Evolutionary conservation across 2,329 filamentous ascomycete species (phyloP).

Genomic region (Hypoxylon sp.): DNA sequence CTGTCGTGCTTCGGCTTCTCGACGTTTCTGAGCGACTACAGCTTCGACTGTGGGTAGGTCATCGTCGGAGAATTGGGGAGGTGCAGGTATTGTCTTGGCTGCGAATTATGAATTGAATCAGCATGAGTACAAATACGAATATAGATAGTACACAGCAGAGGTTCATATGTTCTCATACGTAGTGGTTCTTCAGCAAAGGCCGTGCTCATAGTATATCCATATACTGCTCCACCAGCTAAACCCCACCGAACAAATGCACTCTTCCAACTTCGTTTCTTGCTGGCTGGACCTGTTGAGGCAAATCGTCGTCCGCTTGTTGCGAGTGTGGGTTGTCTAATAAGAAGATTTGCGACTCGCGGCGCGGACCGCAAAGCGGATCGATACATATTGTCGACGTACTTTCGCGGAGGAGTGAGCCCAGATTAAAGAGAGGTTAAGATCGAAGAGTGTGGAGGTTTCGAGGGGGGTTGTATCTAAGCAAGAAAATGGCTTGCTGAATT

Average conservation of each 20-base stretch:
- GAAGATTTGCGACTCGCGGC: constrained; percentile 54
- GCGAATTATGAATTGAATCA: too few relatives aligned
- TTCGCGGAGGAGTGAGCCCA: background rate
- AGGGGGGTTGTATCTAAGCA: too few relatives aligned
- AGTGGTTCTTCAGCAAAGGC: constrained; percentile 84
- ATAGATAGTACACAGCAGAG: too few relatives aligned
- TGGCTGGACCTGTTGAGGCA: constrained; percentile 63
- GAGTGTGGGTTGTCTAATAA: constrained; percentile 53
- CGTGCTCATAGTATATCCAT: constrained; percentile 92
- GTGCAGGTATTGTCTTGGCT: constrained; percentile 50
- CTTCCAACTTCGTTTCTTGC: constrained; percentile 84
- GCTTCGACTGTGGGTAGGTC: constrained; percentile 72
- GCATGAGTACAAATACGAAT: background rate
- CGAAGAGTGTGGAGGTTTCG: background rate
- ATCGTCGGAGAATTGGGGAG: constrained; percentile 63
- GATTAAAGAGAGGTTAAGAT: constrained; percentile 6
- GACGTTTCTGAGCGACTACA: constrained; percentile 70
- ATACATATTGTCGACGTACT: constrained; percentile 55
- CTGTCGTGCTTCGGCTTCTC: constrained; percentile 51
- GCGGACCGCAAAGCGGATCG: constrained; percentile 60
- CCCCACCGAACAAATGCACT: constrained; percentile 76
- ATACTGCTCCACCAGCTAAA: constrained; percentile 78
- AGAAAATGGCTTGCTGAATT: background rate
- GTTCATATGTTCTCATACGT: too few relatives aligned
- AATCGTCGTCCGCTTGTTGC: constrained; percentile 58